These are phyloP conservation scores for Silene uniflora DNA, from an alignment of 148 eudicot species.

Conservation along the genomic window DNA sequence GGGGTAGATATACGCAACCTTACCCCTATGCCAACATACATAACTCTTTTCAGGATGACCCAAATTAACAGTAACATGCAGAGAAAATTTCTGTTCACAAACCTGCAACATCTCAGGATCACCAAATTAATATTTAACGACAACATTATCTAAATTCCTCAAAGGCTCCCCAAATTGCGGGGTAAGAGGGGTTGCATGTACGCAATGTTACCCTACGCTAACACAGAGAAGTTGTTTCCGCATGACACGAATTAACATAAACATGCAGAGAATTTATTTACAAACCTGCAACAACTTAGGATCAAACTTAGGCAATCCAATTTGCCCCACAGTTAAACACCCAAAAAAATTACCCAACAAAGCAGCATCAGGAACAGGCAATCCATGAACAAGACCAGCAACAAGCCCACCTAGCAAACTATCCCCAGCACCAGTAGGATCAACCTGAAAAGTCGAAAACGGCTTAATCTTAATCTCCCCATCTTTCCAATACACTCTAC, in stretches of 20 bases:
- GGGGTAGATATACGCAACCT: background rate
- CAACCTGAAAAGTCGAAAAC: conserved; percentile 67
- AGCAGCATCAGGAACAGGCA: conserved; percentile 78
- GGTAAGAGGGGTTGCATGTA: too few species aligned
- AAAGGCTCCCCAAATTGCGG: background rate
- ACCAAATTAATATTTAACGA: too few species aligned
- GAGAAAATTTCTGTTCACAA: too few species aligned
- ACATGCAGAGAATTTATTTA: background rate
- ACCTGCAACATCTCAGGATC: too few species aligned
- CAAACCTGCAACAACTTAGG: conserved; percentile 64
- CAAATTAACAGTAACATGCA: background rate
- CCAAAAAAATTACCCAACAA: conserved; percentile 95
- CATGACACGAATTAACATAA: background rate
- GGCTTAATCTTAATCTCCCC: conserved; percentile 56
- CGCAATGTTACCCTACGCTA: too few species aligned
- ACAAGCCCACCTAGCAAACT: conserved; percentile 84
- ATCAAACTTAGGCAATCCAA: conserved; percentile 78
- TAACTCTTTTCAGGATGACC: background rate
- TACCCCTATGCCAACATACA: background rate
- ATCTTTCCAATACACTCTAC: conserved; percentile 71
- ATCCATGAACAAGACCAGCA: conserved; percentile 64
- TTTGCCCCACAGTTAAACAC: conserved; percentile 67
- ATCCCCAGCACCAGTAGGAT: conserved; percentile 98
- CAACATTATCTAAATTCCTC: background rate
- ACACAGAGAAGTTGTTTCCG: too few species aligned